A percentile compares a stretch with the other conserved stretches of the same genome.
These are phyloP conservation scores for Aureobasidium sp. DNA, from an alignment of 2,329 filamentous ascomycete genomes.

Conservation along the genomic window DNA sequence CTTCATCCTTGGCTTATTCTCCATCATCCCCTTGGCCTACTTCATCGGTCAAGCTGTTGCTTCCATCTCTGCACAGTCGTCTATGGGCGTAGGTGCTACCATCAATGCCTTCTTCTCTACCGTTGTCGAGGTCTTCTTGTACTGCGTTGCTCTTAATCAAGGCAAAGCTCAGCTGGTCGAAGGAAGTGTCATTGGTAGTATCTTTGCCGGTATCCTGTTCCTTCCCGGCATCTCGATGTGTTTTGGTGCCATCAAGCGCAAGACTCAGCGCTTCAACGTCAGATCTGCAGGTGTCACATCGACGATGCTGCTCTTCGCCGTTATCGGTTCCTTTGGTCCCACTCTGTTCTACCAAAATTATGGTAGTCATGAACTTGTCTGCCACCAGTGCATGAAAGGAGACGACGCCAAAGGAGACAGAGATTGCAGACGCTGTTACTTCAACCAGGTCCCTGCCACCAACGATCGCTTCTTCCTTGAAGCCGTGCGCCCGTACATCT, in stretches of 20 bases:
- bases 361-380: constrained; percentile 92
- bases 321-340: constrained; percentile 90
- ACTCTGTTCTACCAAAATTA: constrained; percentile 99
- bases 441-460: constrained; percentile 76
- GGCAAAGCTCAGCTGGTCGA: constrained; percentile 92
- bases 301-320: constrained; percentile 94
- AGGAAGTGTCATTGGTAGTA: constrained; percentile 94
- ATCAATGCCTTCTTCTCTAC: constrained; percentile 99
- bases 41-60: constrained; percentile 98
- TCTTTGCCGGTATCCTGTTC: constrained; percentile 93
- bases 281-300: constrained; percentile 93
- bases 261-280: constrained; percentile 97
- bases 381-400: constrained; percentile 53
- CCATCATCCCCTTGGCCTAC: constrained; percentile 93
- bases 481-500: constrained; percentile 89
- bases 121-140: constrained; percentile 93
- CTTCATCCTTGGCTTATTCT: constrained; percentile 75
- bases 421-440: constrained; percentile 91
- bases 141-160: constrained; percentile 86
- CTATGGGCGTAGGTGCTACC: constrained; percentile 93
- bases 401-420: constrained; percentile 42
- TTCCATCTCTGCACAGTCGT: constrained; percentile 96
- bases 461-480: constrained; percentile 84
- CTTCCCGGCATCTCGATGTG: constrained; percentile 96
- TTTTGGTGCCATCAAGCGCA: constrained; percentile 93